phyloP scores from a whole-genome alignment of 2,329 filamentous ascomycete genomes.

The Penicillium sp. region DNA sequence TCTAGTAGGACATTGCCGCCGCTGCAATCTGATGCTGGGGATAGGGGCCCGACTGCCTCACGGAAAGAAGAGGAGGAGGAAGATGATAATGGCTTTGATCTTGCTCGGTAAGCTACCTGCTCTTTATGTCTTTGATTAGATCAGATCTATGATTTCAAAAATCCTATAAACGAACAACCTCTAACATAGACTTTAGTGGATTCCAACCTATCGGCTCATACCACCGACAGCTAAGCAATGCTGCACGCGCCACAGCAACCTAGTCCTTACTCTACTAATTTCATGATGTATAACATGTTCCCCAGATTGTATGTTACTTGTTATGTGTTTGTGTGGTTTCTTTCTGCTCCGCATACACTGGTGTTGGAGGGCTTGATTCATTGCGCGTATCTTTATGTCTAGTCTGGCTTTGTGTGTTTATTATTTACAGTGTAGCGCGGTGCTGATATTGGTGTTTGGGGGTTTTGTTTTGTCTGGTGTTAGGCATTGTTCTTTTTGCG shows the following conservation, averaged over 20 bases:
- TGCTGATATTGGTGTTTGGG: constrained; percentile 15
- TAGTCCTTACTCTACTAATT: constrained; percentile 6
- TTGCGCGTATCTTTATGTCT: neutral
- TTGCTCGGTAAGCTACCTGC: constrained; percentile 41
- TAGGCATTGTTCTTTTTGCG: constrained; percentile 2
- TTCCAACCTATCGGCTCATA: constrained; percentile 52
- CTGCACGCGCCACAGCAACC: constrained; percentile 37
- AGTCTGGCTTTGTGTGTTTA: neutral
- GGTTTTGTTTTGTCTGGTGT: neutral
- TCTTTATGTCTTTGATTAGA: neutral
- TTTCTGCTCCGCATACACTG: neutral
- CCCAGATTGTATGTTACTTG: constrained; percentile 1
- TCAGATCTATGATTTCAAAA: neutral
- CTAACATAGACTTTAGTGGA: constrained; percentile 33
- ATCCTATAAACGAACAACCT: neutral
- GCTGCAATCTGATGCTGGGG: constrained; percentile 32
- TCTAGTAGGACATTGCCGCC: constrained; percentile 32
- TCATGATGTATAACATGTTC: constrained; percentile 5
- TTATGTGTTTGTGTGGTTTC: neutral
- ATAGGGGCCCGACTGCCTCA: constrained; percentile 17
- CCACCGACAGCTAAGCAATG: constrained; percentile 44
- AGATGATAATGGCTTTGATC: constrained; percentile 47
- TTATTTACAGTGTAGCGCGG: neutral
- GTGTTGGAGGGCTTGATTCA: neutral
- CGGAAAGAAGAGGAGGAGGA: constrained; percentile 36